Base-by-base conservation (phyloP, 2,329 filamentous ascomycete genomes). In the Elsinoe australis region DNA sequence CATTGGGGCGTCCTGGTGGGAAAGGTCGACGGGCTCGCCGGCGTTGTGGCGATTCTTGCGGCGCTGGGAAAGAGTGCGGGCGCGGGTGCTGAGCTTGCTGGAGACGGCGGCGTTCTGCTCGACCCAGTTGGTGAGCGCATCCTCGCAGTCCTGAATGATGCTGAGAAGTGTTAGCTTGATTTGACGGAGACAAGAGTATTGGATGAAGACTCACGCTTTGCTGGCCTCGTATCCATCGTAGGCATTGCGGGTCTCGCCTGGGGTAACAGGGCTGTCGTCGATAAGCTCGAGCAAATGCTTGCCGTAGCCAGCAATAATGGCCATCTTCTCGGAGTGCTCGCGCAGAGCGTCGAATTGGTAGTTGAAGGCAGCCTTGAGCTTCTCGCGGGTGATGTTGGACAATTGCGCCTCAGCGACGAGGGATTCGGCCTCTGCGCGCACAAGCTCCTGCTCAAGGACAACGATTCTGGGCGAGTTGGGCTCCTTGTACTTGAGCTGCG, bases 401-500 rank as follows among this genome's bases (percentile, higher is more conserved):
- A 98, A 78, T 72, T 98, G 92, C 5, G 92, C 92, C 69, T 98
- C 92, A 54, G 92, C 92, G 49, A 98, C 92, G 10, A 98, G 81
- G n/a, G 92, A 96, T 69, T 98, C 92, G 60, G 92, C 92, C 70
- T 98, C 92, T 57, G 92, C 92, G 60, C 92, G 89, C 58, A 98
- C 92, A 51, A 98, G 85, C 70, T 98, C 92, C 70, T 98, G 92
- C 71, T 98, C 92, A 49, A 98, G 82, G 32, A 98, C 89, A 50
- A 95, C 88, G 59, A 98, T 95, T 72, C 88, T 92, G 55, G 90
- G 89, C 28, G 89, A 95, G 73, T 94, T 95, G 58, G 92, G 92
- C 69, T 98, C 92, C 75, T 98, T 98, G 80, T 96, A 98, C 71
- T 98, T 98, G 61, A 98, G 79, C 68, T 96, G 90, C 44, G 92